A percentile compares a stretch with the other conserved stretches of the same genome.
phyloP scores from a whole-genome alignment of 2,329 filamentous ascomycete species.

The Tolypocladium cylindrosporum region DNA sequence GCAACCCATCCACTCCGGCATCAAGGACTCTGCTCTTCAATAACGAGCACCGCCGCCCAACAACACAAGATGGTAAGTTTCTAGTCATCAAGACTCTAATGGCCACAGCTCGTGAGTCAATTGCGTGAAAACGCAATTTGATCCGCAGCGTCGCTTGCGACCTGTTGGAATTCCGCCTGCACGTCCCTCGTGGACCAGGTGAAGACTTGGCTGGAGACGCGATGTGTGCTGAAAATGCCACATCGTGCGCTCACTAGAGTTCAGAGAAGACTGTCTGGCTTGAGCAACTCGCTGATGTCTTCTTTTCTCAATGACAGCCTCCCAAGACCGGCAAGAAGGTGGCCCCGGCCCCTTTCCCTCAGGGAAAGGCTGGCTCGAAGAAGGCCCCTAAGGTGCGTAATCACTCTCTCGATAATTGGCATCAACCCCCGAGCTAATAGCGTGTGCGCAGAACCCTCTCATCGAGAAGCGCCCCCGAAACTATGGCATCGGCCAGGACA shows the following conservation, averaged over 20 bases:
- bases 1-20: constrained; percentile 17
- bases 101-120: constrained; percentile 27
- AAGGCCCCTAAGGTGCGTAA: constrained; percentile 88
- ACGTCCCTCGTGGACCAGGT: constrained; percentile 25
- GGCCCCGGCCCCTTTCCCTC: constrained; percentile 91
- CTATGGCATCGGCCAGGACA: constrained; percentile 98
- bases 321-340: constrained; percentile 97
- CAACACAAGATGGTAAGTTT: constrained; percentile 33
- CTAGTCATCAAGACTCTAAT: constrained; percentile 23
- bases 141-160: constrained; percentile 20
- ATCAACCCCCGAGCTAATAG: neutral
- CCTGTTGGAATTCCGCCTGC: constrained; percentile 24
- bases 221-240: constrained; percentile 43
- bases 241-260: constrained; percentile 74
- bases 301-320: constrained; percentile 99
- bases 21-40: constrained; percentile 23
- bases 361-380: constrained; percentile 84
- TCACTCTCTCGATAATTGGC: neutral
- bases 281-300: constrained; percentile 86
- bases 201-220: constrained; percentile 59
- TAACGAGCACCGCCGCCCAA: constrained; percentile 24
- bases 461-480: constrained; percentile 97
- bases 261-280: constrained; percentile 72
- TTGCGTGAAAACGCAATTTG: constrained; percentile 22
- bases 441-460: constrained; percentile 72